phyloP scores from a whole-genome alignment of 768 basidiomycete species.

The Xanthoconium stramineum region DNA sequence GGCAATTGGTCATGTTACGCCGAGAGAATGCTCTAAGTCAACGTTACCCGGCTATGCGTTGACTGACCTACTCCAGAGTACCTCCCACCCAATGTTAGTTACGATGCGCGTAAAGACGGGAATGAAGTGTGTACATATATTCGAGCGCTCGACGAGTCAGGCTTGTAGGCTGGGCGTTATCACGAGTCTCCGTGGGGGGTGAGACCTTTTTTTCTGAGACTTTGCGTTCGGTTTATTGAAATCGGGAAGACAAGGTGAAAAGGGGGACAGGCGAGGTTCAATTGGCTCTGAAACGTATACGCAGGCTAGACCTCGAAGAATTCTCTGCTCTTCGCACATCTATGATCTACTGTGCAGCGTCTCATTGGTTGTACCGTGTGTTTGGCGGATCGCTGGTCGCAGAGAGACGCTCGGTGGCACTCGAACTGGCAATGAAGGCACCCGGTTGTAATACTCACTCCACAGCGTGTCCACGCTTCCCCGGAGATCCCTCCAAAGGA shows the following conservation, averaged over 20 bases:
- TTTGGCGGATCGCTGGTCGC: slow-evolving; percentile 6
- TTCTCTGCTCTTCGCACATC: slow-evolving; percentile 2
- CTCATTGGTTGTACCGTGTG: background rate
- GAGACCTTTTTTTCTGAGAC: too few species aligned
- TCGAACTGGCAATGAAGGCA: slow-evolving; percentile 2
- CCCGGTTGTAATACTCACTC: slow-evolving; percentile 10
- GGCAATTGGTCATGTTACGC: background rate
- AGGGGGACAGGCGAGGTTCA: background rate
- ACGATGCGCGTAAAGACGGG: slow-evolving; percentile 2
- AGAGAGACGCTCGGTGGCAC: slow-evolving; percentile 2
- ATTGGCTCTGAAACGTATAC: background rate
- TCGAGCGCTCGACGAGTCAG: background rate
- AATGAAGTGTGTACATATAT: slow-evolving; percentile 4
- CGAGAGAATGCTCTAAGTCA: background rate
- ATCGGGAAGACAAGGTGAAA: background rate
- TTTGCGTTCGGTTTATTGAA: background rate
- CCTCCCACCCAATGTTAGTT: background rate
- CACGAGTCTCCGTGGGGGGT: background rate
- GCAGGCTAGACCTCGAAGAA: background rate
- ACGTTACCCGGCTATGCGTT: background rate
- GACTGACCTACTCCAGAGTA: background rate
- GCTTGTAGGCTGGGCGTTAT: background rate
- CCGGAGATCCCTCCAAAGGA: background rate
- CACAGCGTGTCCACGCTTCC: slow-evolving; percentile 9
- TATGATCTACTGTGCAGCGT: background rate